These are phyloP conservation scores for Candida lessepsii DNA, from an alignment of 805 yeast species.

Conservation along the genomic window DNA sequence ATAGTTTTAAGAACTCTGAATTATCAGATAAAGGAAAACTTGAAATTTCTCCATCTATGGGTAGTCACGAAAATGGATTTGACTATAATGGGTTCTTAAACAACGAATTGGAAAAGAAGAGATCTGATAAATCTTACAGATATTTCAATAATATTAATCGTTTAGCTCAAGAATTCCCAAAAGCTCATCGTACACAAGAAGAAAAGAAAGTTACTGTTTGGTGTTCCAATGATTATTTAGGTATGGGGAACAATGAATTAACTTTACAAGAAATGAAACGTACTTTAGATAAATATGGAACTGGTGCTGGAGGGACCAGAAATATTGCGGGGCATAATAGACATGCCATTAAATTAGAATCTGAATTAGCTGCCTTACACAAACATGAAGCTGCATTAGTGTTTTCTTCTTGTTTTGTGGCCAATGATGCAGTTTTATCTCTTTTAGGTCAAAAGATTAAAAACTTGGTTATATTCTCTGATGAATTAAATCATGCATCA, in stretches of 20 bases:
- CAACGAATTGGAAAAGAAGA: slow-evolving; percentile 67
- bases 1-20: slow-evolving; percentile 28
- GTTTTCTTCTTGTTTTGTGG: slow-evolving; percentile 93
- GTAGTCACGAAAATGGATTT: slow-evolving; percentile 53
- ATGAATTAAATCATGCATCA: slow-evolving; percentile 93
- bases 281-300: slow-evolving; percentile 85
- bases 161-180: slow-evolving; percentile 88
- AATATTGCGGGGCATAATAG: slow-evolving; percentile 97
- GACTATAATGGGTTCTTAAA: slow-evolving; percentile 73
- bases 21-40: slow-evolving; percentile 19
- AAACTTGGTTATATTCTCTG: slow-evolving; percentile 88
- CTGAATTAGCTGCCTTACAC: slow-evolving; percentile 85
- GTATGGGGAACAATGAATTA: slow-evolving; percentile 81
- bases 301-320: slow-evolving; percentile 99
- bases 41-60: slow-evolving; percentile 20
- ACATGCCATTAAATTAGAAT: slow-evolving; percentile 85
- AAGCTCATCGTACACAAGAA: slow-evolving; percentile 77
- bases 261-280: slow-evolving; percentile 75
- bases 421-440: slow-evolving; percentile 92
- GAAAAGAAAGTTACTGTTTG: slow-evolving; percentile 92
- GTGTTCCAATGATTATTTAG: slow-evolving; percentile 98
- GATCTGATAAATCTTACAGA: slow-evolving; percentile 88
- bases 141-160: slow-evolving; percentile 97
- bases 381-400: slow-evolving; percentile 94
- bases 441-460: slow-evolving; percentile 88